These are phyloP conservation scores for Cystobasidium onofrii DNA, from an alignment of 768 basidiomycete genomes.

Conservation along the genomic window DNA sequence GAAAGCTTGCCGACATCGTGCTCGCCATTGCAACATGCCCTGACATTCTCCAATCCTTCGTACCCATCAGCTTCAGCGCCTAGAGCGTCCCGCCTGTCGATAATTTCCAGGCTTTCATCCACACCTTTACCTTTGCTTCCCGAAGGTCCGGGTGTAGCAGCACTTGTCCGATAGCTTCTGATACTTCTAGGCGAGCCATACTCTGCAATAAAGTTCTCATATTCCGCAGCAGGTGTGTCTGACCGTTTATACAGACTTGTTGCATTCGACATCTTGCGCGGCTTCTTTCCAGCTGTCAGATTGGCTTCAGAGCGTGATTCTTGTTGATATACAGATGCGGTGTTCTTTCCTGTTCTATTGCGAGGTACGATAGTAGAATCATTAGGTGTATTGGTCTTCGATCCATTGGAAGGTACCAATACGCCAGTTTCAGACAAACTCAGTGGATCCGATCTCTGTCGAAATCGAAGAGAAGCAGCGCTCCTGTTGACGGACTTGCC, in stretches of 20 bases:
- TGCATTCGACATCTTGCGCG: constrained; percentile 22
- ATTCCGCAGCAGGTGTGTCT: constrained; percentile 86
- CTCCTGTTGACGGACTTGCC: constrained; percentile 5
- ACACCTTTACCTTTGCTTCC: constrained; percentile 42
- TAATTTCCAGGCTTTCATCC: constrained; percentile 65
- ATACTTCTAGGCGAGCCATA: constrained; percentile 35
- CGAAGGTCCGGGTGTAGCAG: constrained; percentile 41
- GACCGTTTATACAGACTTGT: constrained; percentile 57
- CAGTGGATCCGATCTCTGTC: not conserved
- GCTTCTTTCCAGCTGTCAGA: constrained; percentile 28
- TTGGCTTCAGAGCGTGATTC: constrained; percentile 36
- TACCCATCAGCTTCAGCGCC: constrained; percentile 69
- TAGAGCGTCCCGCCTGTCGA: constrained; percentile 49
- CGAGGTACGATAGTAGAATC: constrained; percentile 15
- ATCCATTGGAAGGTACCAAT: not conserved
- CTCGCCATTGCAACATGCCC: constrained; percentile 56
- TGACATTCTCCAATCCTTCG: constrained; percentile 89
- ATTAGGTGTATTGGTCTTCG: not conserved
- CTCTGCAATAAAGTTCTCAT: constrained; percentile 46
- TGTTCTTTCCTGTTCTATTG: constrained; percentile 11
- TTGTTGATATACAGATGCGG: constrained; percentile 8
- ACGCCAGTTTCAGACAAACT: not conserved
- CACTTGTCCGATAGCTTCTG: constrained; percentile 40
- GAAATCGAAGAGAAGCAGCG: constrained; percentile 19
- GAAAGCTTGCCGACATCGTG: constrained; percentile 65